These are phyloP conservation scores for Noccaea bulbosa DNA, from an alignment of 345 rosid genomes.

Conservation along the genomic window DNA sequence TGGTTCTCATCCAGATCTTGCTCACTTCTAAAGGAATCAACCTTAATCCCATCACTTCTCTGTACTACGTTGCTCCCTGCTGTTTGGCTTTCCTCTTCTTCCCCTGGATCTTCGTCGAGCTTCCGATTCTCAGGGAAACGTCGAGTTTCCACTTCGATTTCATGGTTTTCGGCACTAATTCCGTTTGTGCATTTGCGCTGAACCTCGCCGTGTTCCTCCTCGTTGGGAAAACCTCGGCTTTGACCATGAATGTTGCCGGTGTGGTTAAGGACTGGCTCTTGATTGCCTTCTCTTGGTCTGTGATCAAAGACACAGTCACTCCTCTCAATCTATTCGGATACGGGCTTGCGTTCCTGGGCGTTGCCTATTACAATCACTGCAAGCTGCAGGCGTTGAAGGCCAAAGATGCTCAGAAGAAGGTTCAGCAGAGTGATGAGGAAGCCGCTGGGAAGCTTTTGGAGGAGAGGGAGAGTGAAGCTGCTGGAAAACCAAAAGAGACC, in stretches of 20 bases:
- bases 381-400: conserved; percentile 93
- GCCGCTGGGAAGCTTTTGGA: conserved; percentile 72
- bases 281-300: conserved; percentile 98
- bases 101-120: conserved; percentile 94
- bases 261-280: conserved; percentile 95
- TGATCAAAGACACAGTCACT: conserved; percentile 94
- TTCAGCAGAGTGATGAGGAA: conserved; percentile 72
- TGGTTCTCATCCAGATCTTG: conserved; percentile 93
- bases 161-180: conserved; percentile 82
- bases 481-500: conserved; percentile 60
- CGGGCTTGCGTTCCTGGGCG: conserved; percentile 90
- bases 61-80: conserved; percentile 89
- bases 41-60: conserved; percentile 79
- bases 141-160: conserved; percentile 95
- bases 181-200: conserved; percentile 86
- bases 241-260: conserved; percentile 99
- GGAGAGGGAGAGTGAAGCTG: conserved; percentile 70
- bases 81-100: conserved; percentile 75
- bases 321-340: conserved; percentile 85
- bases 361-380: conserved; percentile 87
- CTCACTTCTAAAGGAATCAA: conserved; percentile 84
- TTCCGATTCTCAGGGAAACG: conserved; percentile 64
- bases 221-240: conserved; percentile 94
- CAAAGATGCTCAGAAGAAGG: conserved; percentile 88
- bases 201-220: conserved; percentile 94